phyloP scores from a whole-genome alignment of 495 filamentous ascomycete species.

The Thermochaetoides thermophila region DNA sequence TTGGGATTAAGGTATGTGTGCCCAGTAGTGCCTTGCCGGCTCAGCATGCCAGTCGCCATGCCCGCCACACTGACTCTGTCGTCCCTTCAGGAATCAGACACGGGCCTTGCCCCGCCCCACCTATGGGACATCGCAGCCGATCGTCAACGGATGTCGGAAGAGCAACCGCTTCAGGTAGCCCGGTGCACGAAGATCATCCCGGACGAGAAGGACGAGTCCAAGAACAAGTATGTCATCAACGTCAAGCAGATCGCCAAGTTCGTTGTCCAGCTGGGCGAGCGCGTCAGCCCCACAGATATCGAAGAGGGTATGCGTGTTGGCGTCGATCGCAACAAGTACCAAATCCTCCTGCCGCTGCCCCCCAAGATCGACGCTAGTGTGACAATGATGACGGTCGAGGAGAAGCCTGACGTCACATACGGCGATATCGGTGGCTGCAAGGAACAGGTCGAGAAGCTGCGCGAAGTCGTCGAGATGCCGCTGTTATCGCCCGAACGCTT shows the following conservation, averaged over 20 bases:
- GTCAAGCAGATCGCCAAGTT: conserved; percentile 99
- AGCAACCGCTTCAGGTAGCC: conserved; percentile 94
- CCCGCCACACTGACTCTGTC: neutral
- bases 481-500: conserved; percentile 92
- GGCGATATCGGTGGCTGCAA: conserved; percentile 98
- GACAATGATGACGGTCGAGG: conserved; percentile 99
- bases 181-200: conserved; percentile 98
- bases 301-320: conserved; percentile 98
- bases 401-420: conserved; percentile 98
- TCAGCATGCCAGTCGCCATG: too few species aligned
- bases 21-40: neutral
- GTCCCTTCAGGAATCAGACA: conserved; percentile 85
- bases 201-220: conserved; percentile 89
- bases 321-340: conserved; percentile 97
- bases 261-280: conserved; percentile 93
- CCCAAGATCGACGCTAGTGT: conserved; percentile 98
- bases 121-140: conserved; percentile 98
- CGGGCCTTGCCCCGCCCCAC: conserved; percentile 91
- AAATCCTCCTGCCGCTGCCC: conserved; percentile 91
- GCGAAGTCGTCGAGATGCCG: conserved; percentile 97
- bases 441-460: conserved; percentile 96
- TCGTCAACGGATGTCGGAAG: conserved; percentile 93
- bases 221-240: conserved; percentile 99
- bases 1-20: conserved; percentile 43
- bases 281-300: conserved; percentile 95